Conservation (phyloP, 2,329 filamentous ascomycete genomes). For the Calonectria pseudoturangicola region DNA sequence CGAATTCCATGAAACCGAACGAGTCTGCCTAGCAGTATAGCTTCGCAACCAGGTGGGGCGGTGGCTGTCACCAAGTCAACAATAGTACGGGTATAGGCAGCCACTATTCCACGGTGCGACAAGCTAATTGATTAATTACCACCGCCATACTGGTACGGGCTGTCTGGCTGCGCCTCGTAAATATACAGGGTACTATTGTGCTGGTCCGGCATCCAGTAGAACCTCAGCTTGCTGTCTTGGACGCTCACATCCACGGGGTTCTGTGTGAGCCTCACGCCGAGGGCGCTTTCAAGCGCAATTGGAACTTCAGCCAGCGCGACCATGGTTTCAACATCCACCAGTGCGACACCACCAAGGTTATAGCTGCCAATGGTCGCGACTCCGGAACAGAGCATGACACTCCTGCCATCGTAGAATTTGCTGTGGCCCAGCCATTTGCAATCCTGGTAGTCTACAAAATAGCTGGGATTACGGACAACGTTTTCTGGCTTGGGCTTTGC, state of each 20-base stretch:
- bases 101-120: constrained; percentile 21
- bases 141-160: constrained; percentile 48
- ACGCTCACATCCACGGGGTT: constrained; percentile 69
- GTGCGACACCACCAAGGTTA: constrained; percentile 66
- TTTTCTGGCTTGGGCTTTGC: constrained; percentile 43
- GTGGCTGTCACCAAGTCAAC: constrained; percentile 36
- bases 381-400: constrained; percentile 69
- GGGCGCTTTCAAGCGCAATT: constrained; percentile 62
- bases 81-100: constrained; percentile 40
- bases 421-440: constrained; percentile 69
- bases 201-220: constrained; percentile 70
- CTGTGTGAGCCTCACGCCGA: constrained; percentile 65
- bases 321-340: constrained; percentile 68
- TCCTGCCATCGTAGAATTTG: constrained; percentile 57
- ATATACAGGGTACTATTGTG: constrained; percentile 67
- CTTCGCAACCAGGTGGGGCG: constrained; percentile 28
- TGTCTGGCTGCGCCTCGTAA: constrained; percentile 63
- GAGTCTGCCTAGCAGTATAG: constrained; percentile 42
- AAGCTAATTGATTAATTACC: constrained; percentile 32
- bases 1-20: constrained; percentile 30
- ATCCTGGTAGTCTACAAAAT: constrained; percentile 71
- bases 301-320: constrained; percentile 67
- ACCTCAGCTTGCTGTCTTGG: constrained; percentile 64
- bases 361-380: constrained; percentile 61
- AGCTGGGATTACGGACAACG: constrained; percentile 61